Conservation (phyloP, 805 yeast genomes). For the Aciculoconidium aculeatum region DNA sequence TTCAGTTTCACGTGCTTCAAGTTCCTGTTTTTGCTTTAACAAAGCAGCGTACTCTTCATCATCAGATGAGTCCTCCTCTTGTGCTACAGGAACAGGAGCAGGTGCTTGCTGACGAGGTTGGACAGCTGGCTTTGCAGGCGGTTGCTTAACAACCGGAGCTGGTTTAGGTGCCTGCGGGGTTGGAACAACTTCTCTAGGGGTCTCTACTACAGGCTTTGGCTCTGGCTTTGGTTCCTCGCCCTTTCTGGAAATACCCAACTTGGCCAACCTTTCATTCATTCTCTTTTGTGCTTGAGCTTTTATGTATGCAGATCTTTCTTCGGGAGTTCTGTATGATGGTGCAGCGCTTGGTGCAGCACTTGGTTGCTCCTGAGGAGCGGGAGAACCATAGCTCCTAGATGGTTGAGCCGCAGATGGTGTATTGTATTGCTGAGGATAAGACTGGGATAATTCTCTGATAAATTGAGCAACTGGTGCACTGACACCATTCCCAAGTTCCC, state of each 20-base stretch:
- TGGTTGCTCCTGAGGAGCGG: conserved; percentile 5
- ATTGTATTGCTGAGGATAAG: conserved; percentile 7
- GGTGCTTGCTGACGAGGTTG: neutral
- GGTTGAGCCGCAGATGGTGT: conserved; percentile 6
- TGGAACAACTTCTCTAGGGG: no score
- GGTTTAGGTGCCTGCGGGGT: no score
- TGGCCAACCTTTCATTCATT: conserved; percentile 82
- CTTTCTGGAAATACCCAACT: conserved; percentile 59
- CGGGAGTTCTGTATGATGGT: conserved; percentile 40
- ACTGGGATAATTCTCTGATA: conserved; percentile 46
- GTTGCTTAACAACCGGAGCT: conserved; percentile 1
- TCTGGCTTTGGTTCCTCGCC: conserved; percentile 9
- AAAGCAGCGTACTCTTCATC: conserved; percentile 47
- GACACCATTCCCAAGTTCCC: conserved; percentile 80
- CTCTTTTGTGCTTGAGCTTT: conserved; percentile 71
- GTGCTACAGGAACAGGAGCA: conserved; percentile 2
- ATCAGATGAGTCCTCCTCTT: conserved; percentile 18
- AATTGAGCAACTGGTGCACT: conserved; percentile 56
- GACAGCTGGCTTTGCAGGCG: conserved; percentile 1
- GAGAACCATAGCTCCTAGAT: conserved; percentile 1
- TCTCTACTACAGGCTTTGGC: conserved; percentile 2
- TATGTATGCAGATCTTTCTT: conserved; percentile 71
- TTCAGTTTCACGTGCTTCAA: conserved; percentile 39
- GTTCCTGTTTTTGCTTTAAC: conserved; percentile 35
- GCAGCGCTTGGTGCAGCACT: conserved; percentile 15